Percentiles rank a stretch among this genome's conserved stretches.
phyloP scores from a whole-genome alignment of 805 yeast genomes.

The Schwanniomyces pseudopolymorphus region DNA sequence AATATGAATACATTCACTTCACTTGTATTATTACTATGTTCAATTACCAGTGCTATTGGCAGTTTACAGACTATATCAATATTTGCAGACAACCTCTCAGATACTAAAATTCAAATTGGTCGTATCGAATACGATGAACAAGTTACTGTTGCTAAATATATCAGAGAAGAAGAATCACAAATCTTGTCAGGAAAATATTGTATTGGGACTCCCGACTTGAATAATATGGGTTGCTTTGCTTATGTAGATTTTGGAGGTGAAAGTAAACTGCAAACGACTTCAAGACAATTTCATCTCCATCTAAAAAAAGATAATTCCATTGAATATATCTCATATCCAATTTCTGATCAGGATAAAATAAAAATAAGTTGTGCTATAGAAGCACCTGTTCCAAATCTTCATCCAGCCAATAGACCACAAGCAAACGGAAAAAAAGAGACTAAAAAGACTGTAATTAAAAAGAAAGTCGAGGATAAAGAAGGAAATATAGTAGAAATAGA shows the following conservation, averaged over 20 bases:
- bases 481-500: slow-evolving; percentile 26
- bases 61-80: neutral
- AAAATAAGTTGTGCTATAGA: slow-evolving; percentile 3
- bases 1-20: neutral
- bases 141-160: slow-evolving; percentile 8
- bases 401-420: slow-evolving; percentile 14
- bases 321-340: slow-evolving; percentile 1
- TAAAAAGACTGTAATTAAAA: slow-evolving; percentile 14
- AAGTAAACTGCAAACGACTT: neutral
- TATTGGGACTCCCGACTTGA: slow-evolving; percentile 32
- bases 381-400: slow-evolving; percentile 30
- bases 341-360: slow-evolving; percentile 4
- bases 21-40: neutral
- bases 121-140: slow-evolving; percentile 11
- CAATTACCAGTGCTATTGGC: neutral
- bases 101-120: slow-evolving; percentile 12
- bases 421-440: slow-evolving; percentile 1
- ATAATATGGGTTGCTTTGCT: slow-evolving; percentile 31
- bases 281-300: slow-evolving; percentile 10
- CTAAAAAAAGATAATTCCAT: slow-evolving; percentile 6
- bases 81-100: neutral
- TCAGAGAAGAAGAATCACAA: neutral
- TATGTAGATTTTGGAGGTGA: slow-evolving; percentile 5
- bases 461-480: slow-evolving; percentile 18
- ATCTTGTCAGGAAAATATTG: slow-evolving; percentile 17